Base-by-base conservation (phyloP, 139 green algal genomes). In the Tetradesmus obliquus region DNA sequence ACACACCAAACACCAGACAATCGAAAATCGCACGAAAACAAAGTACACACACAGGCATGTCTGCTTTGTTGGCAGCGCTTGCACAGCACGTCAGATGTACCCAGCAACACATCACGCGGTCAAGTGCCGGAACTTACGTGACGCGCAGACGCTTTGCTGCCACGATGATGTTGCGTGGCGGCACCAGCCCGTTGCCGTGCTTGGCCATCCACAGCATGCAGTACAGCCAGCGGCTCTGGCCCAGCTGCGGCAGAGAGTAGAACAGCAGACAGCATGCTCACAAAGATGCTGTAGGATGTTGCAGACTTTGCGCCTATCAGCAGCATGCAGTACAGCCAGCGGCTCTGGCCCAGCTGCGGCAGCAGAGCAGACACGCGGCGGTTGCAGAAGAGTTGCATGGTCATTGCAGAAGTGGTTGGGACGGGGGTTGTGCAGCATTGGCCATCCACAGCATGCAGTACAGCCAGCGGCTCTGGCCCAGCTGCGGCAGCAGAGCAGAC, bases 381-480 rank as follows among this genome's bases (percentile, higher is more conserved):
- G n/a, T n/a, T n/a, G n/a, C n/a, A n/a, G n/a, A n/a, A n/a, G n/a
- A n/a, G n/a, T 15, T 82, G 74, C 74, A 82, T 13, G 74, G 74
- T 13, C n/a, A 2, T 19, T 82, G 7, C 7, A 82, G 3, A 71
- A 17, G 60, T 2, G 7, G 7, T 62, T 62, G 57, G 7, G 57
- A 5, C 57, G 5, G 7, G 57, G 5, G 57, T 62, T 62, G 57
- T 62, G 57, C 57, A 62, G 57, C 57, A 5, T 94, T 94, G 15
- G 93, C 91, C 95, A 98, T 97, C 96, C 95, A 98, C 54, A 97
- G 86, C n/a, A 94, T 84, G 12, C 97, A 87, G 71, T 97, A 92
- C 72, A 98, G 92, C 86, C 93, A 96, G 2, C 93, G 91, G 55
- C 93, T 94, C 82, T 96, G 87, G 12, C 88, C 94, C 8, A 92